Evolutionary conservation across 768 basidiomycete species (phyloP), one percentile per base, ranked within the genome.

Genomic region (Leccinellum rugosiceps): DNA sequence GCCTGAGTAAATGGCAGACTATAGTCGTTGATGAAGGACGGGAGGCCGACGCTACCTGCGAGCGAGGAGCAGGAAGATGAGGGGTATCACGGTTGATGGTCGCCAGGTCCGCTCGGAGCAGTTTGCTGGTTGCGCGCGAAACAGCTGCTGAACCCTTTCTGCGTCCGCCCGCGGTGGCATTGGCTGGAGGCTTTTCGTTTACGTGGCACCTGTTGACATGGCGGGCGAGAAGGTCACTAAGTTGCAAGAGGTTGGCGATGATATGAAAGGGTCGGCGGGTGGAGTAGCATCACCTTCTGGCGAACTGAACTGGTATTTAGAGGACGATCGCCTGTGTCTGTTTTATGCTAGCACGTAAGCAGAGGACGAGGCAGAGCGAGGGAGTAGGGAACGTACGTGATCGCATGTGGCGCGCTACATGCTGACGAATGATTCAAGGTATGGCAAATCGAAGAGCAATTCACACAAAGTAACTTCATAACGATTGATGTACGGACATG

Each of bases 251-350:
- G 38, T 56, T 61, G 56, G 55, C 52, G 57, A 55, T 17, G 57
- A 56, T 44, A 44, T 26, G 51, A 23, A 47, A 28, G 54, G 52
- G 45, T 38, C 35, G 35, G 9, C 17, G 55, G 31, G 44, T 51
- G 57, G 52, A 21, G 59, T 52, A 53, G 49, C 71, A 10, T 47
- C n/a, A 88, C 90, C 90, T 92, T 68, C 92, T 74, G 2, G 92
- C 92, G 68, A 94, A 94, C 74, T 92, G 61, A 86, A 82, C 66
- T 86, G 86, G 64, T 92, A 94, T 67, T 90, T 91, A 79, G 93
- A 94, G 92, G 92, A 46, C 92, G 80, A 77, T 93, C 91, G 56
- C 91, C 91, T 38, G 91, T 93, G 74, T 94, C 91, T 92, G 75
- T 19, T 14, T 38, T 52, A 52, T 38, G 41, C 3, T 26, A 28